phyloP scores from a whole-genome alignment of 2,329 filamentous ascomycete species.

The Incumbomyces lentus region DNA sequence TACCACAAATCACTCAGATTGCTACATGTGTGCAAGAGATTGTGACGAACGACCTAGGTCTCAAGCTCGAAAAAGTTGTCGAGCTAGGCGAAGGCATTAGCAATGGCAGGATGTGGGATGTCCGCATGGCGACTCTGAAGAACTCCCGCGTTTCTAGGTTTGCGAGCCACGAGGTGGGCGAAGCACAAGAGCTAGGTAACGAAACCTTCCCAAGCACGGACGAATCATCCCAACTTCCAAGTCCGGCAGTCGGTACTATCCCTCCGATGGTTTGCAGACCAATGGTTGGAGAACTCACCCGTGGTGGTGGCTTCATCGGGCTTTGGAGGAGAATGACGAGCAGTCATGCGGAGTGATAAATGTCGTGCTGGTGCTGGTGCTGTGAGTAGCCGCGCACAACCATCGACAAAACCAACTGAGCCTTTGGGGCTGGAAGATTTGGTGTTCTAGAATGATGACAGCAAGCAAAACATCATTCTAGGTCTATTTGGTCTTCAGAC shows the following conservation, averaged over 20 bases:
- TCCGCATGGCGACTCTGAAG: conserved; percentile 27
- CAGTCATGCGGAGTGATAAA: background rate
- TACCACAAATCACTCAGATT: conserved; percentile 70
- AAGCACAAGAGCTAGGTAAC: background rate
- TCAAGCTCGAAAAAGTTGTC: conserved; percentile 36
- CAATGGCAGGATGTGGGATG: conserved; percentile 38
- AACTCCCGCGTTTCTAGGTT: background rate
- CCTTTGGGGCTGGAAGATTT: too few relatives aligned
- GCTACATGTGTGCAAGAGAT: conserved; percentile 50
- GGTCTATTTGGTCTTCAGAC: too few relatives aligned
- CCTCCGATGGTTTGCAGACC: conserved; percentile 40
- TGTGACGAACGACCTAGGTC: conserved; percentile 44
- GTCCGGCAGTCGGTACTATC: background rate
- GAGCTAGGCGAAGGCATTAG: conserved; percentile 38
- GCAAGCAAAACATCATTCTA: too few relatives aligned
- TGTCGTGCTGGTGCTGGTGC: too few relatives aligned
- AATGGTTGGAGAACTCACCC: conserved; percentile 37
- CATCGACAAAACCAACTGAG: too few relatives aligned
- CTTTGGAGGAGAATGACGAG: conserved; percentile 33
- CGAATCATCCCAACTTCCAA: background rate
- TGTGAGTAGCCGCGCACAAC: too few relatives aligned
- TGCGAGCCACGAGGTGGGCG: background rate
- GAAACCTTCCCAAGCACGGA: background rate
- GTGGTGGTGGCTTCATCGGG: conserved; percentile 43
- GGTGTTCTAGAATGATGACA: too few relatives aligned